Conservation (phyloP, 2,329 filamentous ascomycete species). For the Pestalotiopsis sp. region DNA sequence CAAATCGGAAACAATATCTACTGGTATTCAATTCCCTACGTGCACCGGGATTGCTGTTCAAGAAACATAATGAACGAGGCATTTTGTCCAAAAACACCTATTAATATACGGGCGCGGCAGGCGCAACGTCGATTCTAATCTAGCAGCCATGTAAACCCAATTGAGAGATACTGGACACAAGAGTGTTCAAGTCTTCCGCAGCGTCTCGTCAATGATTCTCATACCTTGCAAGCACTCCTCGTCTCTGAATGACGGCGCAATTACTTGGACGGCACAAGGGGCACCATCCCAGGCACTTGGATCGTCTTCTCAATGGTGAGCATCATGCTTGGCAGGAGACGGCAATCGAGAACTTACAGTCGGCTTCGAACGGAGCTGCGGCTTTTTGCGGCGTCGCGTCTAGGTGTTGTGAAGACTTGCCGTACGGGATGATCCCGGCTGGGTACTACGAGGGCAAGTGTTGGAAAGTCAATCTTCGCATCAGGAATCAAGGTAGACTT, state of each 20-base stretch:
- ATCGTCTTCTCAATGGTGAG: conserved; percentile 35
- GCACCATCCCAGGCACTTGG: conserved; percentile 42
- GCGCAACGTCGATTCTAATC: too few species aligned
- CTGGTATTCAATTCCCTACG: too few species aligned
- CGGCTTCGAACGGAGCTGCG: conserved; percentile 30
- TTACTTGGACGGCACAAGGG: conserved; percentile 49
- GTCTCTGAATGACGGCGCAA: conserved; percentile 48
- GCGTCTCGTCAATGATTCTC: conserved; percentile 29
- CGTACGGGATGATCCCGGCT: conserved; percentile 49
- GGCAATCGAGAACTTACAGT: conserved; percentile 31
- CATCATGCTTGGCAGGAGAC: not conserved
- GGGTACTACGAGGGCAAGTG: conserved; percentile 43
- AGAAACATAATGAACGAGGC: too few species aligned
- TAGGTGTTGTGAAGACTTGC: conserved; percentile 41
- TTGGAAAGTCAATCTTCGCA: not conserved
- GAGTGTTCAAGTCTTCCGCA: not conserved
- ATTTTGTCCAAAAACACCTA: too few species aligned
- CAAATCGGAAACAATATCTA: too few species aligned
- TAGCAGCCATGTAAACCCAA: too few species aligned
- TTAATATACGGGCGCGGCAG: too few species aligned
- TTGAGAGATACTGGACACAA: too few species aligned
- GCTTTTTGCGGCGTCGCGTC: conserved; percentile 37
- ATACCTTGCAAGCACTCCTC: conserved; percentile 44
- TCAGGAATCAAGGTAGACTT: conserved; percentile 26
- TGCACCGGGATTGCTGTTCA: too few species aligned